These are phyloP conservation scores for Aspergillus avenaceus DNA, from an alignment of 495 filamentous ascomycete species.

Conservation along the genomic window DNA sequence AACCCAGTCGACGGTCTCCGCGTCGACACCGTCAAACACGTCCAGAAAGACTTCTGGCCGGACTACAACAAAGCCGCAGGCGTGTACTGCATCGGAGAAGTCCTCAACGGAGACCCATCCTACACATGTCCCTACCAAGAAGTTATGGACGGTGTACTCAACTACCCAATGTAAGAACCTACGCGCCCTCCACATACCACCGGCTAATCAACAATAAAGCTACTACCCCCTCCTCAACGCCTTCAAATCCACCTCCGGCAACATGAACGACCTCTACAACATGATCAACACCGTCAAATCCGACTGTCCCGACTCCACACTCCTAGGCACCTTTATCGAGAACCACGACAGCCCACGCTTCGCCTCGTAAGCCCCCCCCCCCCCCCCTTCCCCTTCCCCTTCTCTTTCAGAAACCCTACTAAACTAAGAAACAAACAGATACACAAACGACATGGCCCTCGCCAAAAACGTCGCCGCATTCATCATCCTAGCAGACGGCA, in stretches of 20 bases:
- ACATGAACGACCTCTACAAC: slow-evolving; percentile 54
- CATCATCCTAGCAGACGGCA: slow-evolving; percentile 65
- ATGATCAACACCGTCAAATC: slow-evolving; percentile 54
- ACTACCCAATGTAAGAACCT: slow-evolving; percentile 53
- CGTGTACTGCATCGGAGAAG: slow-evolving; percentile 69
- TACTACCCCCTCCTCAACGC: slow-evolving; percentile 57
- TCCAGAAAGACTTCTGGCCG: slow-evolving; percentile 66
- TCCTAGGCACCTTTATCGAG: slow-evolving; percentile 71
- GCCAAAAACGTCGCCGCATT: slow-evolving; percentile 68
- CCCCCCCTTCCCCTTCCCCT: not conserved
- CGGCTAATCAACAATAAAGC: not conserved
- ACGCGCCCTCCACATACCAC: not conserved
- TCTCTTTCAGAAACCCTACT: not conserved
- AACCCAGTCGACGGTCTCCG: slow-evolving; percentile 70
- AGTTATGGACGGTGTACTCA: slow-evolving; percentile 57
- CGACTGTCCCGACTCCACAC: slow-evolving; percentile 54
- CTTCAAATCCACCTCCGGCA: slow-evolving; percentile 57
- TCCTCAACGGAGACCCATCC: slow-evolving; percentile 55
- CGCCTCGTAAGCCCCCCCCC: slow-evolving; percentile 39
- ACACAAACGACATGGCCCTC: slow-evolving; percentile 46
- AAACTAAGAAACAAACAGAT: slow-evolving; percentile 27
- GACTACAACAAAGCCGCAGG: slow-evolving; percentile 61
- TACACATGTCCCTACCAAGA: slow-evolving; percentile 65
- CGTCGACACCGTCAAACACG: slow-evolving; percentile 71
- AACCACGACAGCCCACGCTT: slow-evolving; percentile 77